phyloP scores from a whole-genome alignment of 2,329 filamentous ascomycete species.

The Sordariomycetes sp. region DNA sequence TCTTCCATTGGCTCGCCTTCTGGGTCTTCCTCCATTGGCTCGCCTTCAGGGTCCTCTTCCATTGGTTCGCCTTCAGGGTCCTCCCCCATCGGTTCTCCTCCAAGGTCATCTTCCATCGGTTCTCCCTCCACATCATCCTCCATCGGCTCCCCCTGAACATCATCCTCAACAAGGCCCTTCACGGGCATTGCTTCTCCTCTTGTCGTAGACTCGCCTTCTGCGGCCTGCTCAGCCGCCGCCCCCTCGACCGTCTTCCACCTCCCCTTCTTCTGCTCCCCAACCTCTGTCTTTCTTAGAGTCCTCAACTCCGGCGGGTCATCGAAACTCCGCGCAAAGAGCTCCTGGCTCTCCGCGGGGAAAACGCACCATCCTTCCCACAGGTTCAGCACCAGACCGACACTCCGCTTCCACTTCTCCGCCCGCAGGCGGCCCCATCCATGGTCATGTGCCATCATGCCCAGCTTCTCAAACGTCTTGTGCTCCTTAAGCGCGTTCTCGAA shows the following conservation, averaged over 20 bases:
- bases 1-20: constrained; percentile 33
- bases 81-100: constrained; percentile 35
- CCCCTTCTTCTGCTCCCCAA: constrained; percentile 23
- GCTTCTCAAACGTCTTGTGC: constrained; percentile 60
- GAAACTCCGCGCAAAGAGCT: constrained; percentile 59
- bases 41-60: constrained; percentile 34
- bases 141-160: constrained; percentile 36
- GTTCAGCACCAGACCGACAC: constrained; percentile 55
- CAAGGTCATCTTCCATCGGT: constrained; percentile 30
- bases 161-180: constrained; percentile 27
- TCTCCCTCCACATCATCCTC: constrained; percentile 35
- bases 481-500: constrained; percentile 64
- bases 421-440: constrained; percentile 71
- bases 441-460: constrained; percentile 64
- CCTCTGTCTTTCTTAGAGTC: constrained; percentile 14
- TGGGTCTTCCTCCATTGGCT: constrained; percentile 31
- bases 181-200: too few species aligned
- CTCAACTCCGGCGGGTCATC: constrained; percentile 50
- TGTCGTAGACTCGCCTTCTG: neutral
- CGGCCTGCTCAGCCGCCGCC: neutral
- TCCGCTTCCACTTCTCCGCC: constrained; percentile 76
- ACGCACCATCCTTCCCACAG: constrained; percentile 64
- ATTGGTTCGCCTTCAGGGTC: constrained; percentile 27
- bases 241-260: constrained; percentile 42
- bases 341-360: constrained; percentile 65